phyloP scores from a whole-genome alignment of 1,139 yeast genomes.

The Taphrina confusa region DNA sequence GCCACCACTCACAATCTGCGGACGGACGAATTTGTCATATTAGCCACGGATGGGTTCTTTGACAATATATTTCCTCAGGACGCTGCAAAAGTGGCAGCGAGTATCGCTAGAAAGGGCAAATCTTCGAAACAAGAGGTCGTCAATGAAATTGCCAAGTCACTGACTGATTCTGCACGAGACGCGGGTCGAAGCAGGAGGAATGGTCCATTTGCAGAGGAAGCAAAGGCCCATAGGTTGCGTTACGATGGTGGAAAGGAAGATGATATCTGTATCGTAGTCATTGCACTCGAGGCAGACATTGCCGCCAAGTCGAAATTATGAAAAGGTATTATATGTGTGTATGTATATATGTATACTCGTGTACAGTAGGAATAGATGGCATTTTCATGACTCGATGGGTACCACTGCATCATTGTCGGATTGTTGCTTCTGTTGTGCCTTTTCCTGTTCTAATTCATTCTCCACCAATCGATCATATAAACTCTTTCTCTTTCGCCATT shows the following conservation, averaged over 20 bases:
- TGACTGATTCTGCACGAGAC: constrained; percentile 12
- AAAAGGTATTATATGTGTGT: neutral
- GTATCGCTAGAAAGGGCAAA: neutral
- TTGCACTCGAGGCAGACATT: neutral
- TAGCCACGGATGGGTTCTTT: constrained; percentile 92
- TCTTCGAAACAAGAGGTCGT: constrained; percentile 1
- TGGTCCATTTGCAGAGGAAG: constrained; percentile 33
- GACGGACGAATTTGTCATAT: constrained; percentile 71
- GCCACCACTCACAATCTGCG: constrained; percentile 50
- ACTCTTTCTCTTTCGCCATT: constrained; percentile 29
- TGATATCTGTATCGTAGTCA: constrained; percentile 26
- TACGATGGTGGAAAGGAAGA: constrained; percentile 35
- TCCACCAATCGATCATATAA: constrained; percentile 27
- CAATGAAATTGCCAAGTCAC: constrained; percentile 4
- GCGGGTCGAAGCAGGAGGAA: constrained; percentile 16
- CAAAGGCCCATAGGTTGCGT: constrained; percentile 22
- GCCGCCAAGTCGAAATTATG: constrained; percentile 3
- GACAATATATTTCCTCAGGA: constrained; percentile 80
- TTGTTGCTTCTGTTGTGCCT: too few relatives aligned
- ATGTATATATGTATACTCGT: too few relatives aligned
- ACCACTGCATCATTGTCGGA: too few relatives aligned
- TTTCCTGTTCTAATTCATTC: constrained; percentile 14
- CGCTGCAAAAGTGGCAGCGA: constrained; percentile 54
- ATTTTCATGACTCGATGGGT: too few relatives aligned
- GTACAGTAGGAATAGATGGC: too few relatives aligned